Base-by-base conservation (phyloP, 495 filamentous ascomycete species). In the Cetradonia linearis region DNA sequence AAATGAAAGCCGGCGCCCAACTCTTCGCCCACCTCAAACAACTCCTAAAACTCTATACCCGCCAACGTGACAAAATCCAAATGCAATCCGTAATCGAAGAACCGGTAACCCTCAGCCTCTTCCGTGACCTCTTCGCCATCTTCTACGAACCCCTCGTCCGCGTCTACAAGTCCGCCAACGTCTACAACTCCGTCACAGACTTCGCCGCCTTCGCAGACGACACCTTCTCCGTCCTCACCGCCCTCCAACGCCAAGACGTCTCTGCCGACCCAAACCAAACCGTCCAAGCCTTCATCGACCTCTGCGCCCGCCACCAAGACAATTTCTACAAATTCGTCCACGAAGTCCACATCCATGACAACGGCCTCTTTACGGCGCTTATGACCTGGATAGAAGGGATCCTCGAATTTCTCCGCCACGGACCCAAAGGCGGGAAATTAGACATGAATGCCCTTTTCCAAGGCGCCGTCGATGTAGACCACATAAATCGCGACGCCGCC, bases 261-360 rank as follows among this genome's bases (percentile, higher is more conserved):
- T 86, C 87, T 0, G 90, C 91, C 0, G 93, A 98, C 69, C 93
- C 93, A 16, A 98, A 98, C 73, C 91, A 96, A 73, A 98, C 93
- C 0, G 93, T 98, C n/a, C 93, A 98, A 71, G 81, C 89, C 38
- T 98, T 98, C 70, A 98, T 97, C 70, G 94, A 98, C 70, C 82
- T 98, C 46, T 98, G 93, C 70, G 87, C 89, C 60, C 83, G 93
- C 18, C 93, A 98, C 70, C 86, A 98, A 73, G 83, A 89, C 69
- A 91, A 94, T 76, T 95, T 98, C 70, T 98, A 98, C 78, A 96
- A 95, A 69, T 98, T 98, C 68, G 84, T 98, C 3, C 93, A 98
- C 68, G 94, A 98, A 72, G 93, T 97, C 1, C 93, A 98, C 70
- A 82, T 87, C n/a, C 93, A 98, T 70, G 93, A 98, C 70, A 91